Base-by-base conservation (phyloP, 1,284 basidiomycete genomes). In the Apiotrichum mycotoxinovorans region DNA sequence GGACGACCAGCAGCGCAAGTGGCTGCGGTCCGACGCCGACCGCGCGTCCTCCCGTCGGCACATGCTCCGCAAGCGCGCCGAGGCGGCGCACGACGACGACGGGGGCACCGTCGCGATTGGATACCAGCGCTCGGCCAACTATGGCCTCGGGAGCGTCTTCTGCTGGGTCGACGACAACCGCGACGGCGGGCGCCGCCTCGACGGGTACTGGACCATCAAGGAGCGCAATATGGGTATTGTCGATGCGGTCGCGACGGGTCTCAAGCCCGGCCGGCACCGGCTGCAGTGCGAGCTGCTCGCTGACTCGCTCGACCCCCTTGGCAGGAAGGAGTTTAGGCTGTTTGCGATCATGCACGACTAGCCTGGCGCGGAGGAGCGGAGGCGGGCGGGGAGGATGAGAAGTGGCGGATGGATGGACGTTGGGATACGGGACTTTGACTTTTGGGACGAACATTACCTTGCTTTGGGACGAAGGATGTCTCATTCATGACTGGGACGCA, bases 151-250 rank as follows among this genome's bases (percentile, higher is more conserved):
- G 2, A 64, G 62, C 33, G 66, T 72, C 8, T 60, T 50, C 37
- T 72, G 70, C 54, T 72, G 69, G 70, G 66, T 70, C 17, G 70
- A 71, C 49, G 58, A 68, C 26, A 57, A 66, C 33, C 50, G 57
- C 40, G 37, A 52, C 22, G n/a, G 50, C 18, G 61, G 57, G 8
- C 59, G 35, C 23, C 37, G 58, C 27, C 56, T 71, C 4, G 69
- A 72, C 55, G 70, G 70, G 7, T 72, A 64, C 60, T 72, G 70
- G 70, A 57, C 62, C 15, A 60, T 67, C 41, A 60, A 63, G 41
- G 70, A 71, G 52, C 57, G 69, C 45, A 73, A 71, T 58, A 71
- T 69, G 67, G 71, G 67, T 37, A 66, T 69, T 45, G 68, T 71
- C 12, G 65, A 62, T 4, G 64, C 66, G 8, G 61, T 75, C 43